Conservation (phyloP, 345 rosid genomes). For the Eucalyptus marginata region DNA sequence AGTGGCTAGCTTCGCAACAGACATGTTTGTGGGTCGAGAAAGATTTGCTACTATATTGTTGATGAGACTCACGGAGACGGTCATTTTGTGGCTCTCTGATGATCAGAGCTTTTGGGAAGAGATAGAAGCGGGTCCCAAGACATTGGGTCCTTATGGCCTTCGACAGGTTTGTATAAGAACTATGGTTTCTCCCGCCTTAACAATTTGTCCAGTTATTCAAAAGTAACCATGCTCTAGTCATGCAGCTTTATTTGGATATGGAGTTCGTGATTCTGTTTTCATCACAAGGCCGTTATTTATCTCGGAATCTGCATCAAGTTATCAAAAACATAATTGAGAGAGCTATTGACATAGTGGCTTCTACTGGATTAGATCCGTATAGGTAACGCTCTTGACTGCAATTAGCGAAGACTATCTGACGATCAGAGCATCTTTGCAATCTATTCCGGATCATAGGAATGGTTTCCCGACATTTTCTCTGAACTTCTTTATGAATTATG, state of each 20-base stretch:
- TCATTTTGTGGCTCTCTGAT: slow-evolving; percentile 89
- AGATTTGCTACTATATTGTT: slow-evolving; percentile 74
- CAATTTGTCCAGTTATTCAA: not conserved
- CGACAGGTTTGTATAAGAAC: slow-evolving; percentile 36
- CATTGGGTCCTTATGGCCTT: slow-evolving; percentile 73
- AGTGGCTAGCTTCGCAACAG: slow-evolving; percentile 49
- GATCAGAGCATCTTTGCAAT: not conserved
- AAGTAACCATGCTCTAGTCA: not conserved
- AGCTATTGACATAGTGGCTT: slow-evolving; percentile 72
- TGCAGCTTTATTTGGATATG: slow-evolving; percentile 90
- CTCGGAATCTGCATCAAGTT: slow-evolving; percentile 74
- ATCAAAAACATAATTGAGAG: slow-evolving; percentile 75
- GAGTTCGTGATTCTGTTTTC: slow-evolving; percentile 82
- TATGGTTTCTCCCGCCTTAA: not conserved
- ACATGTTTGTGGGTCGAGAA: slow-evolving; percentile 83
- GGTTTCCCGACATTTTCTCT: not conserved
- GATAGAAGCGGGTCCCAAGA: slow-evolving; percentile 52
- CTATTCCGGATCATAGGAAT: not conserved
- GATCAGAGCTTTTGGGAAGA: slow-evolving; percentile 90
- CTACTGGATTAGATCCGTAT: slow-evolving; percentile 64
- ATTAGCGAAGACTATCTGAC: not conserved
- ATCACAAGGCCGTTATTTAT: slow-evolving; percentile 84
- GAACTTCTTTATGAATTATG: not conserved
- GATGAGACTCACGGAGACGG: slow-evolving; percentile 85
- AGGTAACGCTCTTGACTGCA: slow-evolving; percentile 15